Conservation (phyloP, 2,329 filamentous ascomycete genomes). For the Sclerotinia minor region DNA sequence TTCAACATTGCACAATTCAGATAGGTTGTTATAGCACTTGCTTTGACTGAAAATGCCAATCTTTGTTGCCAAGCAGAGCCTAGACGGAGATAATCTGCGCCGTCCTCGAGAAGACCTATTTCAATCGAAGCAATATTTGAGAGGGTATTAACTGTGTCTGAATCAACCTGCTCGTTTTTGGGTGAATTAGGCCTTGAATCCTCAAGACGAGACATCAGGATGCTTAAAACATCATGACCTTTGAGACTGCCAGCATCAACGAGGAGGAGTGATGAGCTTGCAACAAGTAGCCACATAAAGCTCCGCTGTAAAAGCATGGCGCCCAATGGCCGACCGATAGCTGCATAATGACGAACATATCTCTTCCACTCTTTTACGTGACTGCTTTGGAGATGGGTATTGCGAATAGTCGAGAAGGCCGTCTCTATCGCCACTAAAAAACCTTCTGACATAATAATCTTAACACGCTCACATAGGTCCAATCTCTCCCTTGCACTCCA, state of each 20-base stretch:
- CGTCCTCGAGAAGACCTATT: conserved; percentile 83
- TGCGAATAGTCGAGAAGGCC: conserved; percentile 85
- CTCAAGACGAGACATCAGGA: conserved; percentile 59
- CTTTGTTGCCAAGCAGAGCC: conserved; percentile 84
- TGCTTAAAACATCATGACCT: conserved; percentile 68
- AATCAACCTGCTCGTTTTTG: conserved; percentile 51
- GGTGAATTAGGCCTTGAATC: conserved; percentile 46
- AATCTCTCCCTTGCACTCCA: conserved; percentile 77
- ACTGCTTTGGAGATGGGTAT: conserved; percentile 65
- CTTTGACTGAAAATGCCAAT: conserved; percentile 83
- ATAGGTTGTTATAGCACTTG: conserved; percentile 77
- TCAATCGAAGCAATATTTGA: conserved; percentile 76
- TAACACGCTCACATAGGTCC: conserved; percentile 69
- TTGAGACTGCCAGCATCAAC: conserved; percentile 60
- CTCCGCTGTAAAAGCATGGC: conserved; percentile 88
- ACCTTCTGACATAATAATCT: conserved; percentile 73
- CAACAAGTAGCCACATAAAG: conserved; percentile 81
- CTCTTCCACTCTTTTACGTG: conserved; percentile 82
- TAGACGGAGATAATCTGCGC: conserved; percentile 84
- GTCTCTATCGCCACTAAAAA: conserved; percentile 87
- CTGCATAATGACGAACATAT: conserved; percentile 79
- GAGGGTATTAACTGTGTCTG: conserved; percentile 60
- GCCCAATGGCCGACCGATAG: conserved; percentile 76
- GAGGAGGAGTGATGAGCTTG: conserved; percentile 73
- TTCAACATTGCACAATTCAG: conserved; percentile 78